A percentile compares a stretch with the other conserved stretches of the same genome.
Evolutionary conservation across 306 rosid genomes (phyloP).

Genomic region (Trifolium repens): DNA sequence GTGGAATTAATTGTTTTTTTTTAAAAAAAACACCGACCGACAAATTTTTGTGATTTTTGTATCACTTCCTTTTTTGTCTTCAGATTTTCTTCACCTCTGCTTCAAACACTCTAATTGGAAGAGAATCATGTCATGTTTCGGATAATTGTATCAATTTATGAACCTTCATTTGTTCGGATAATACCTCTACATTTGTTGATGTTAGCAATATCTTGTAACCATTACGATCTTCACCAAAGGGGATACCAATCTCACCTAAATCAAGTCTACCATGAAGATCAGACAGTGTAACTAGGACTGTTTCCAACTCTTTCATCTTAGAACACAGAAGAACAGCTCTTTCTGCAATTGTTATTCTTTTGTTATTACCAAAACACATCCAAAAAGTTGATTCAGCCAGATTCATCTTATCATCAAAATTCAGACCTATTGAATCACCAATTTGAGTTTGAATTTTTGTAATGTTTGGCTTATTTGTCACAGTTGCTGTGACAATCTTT

Average conservation of each 20-base stretch:
- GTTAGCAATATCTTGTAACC: conserved; percentile 11
- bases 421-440: conserved; percentile 8
- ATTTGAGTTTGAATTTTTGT: background rate
- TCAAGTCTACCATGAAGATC: background rate
- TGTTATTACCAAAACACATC: background rate
- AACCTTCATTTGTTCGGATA: background rate
- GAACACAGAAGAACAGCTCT: background rate
- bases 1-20: too few species aligned
- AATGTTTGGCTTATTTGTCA: background rate
- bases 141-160: conserved; percentile 2
- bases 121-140: background rate
- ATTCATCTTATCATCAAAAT: background rate
- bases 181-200: background rate
- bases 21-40: too few species aligned
- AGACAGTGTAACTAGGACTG: background rate
- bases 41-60: too few species aligned
- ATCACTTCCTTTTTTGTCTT: too few species aligned
- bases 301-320: conserved; percentile 19
- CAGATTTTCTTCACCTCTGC: background rate
- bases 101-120: background rate
- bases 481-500: background rate
- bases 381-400: background rate
- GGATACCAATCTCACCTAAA: conserved; percentile 3
- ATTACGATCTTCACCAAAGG: background rate
- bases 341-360: background rate